Evolutionary conservation across 371 early-diverging fungal genomes (phyloP), one percentile per base, ranked within the genome.

Genomic region (Mortierella sp.): DNA sequence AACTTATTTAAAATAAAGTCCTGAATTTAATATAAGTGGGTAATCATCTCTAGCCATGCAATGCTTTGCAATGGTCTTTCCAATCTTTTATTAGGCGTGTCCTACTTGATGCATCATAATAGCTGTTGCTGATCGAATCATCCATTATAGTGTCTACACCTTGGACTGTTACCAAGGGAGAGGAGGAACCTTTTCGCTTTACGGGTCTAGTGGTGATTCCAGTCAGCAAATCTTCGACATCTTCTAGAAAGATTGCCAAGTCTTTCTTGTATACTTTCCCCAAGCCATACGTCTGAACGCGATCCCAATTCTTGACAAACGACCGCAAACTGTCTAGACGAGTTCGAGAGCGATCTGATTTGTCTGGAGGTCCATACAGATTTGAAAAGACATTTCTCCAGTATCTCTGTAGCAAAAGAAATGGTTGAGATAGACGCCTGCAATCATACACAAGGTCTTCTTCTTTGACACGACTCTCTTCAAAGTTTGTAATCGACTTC

Each of bases 251-350:
- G 9, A 40, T 9, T 11, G 28, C 55, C 22, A 80, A 21, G 33
- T 80, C 75, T 65, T 80, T 80, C 45, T 72, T 74, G 58, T 80
- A 80, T 1, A 80, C 72, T 52, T 80, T 80, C 0, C 81, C 81
- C 13, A 80, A 53, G 15, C 81, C 81, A 65, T 71, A 80, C 0
- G 69, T 75, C 58, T 80, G 72, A 4, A 80, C 81, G 7, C 81
- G 71, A 13, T 67, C 70, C 81, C 81, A 80, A 7, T 24, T 38
- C 63, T 80, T 80, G 63, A 69, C 24, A 65, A 80, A 80, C 4
- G 45, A 7, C n/a, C 70, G 75, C 9, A 80, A 3, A 3, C 38
- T 48, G 21, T 70, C 58, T 55, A 75, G 48, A 22, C 65, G 72
- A 2, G 33, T 11, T 0, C 59, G 45, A 1, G 72, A 71, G 9